Evolutionary conservation across 352 stramenopile species (phyloP).

Genomic region (Phytophthora pisi): DNA sequence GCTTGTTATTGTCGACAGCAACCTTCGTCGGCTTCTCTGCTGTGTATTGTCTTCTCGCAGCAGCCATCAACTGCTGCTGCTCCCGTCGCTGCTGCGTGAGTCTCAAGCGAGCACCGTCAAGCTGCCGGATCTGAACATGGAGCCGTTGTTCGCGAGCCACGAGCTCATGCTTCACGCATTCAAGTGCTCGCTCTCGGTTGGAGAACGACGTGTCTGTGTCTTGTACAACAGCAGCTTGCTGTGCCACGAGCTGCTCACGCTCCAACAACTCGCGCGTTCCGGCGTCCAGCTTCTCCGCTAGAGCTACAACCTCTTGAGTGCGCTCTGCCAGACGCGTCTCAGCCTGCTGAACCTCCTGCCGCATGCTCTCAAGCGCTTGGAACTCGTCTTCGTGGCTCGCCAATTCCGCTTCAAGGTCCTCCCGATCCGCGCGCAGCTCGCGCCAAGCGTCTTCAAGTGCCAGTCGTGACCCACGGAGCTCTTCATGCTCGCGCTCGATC

Average conservation of each 20-base stretch:
- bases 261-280: conserved; percentile 28
- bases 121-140: conserved; percentile 58
- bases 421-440: conserved; percentile 43
- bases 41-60: conserved; percentile 18
- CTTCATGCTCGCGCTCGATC: conserved; percentile 37
- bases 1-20: conserved; percentile 28
- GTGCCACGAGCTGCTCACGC: conserved; percentile 36
- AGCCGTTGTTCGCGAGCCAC: conserved; percentile 57
- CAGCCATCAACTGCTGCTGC: conserved; percentile 40
- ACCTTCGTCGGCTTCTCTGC: not conserved
- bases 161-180: conserved; percentile 47
- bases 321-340: conserved; percentile 48
- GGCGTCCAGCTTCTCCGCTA: conserved; percentile 31
- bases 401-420: conserved; percentile 49
- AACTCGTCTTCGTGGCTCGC: conserved; percentile 58
- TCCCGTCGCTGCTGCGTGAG: conserved; percentile 53
- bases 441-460: conserved; percentile 42
- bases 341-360: conserved; percentile 39
- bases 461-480: conserved; percentile 38
- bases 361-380: conserved; percentile 36
- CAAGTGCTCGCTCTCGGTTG: conserved; percentile 33
- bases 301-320: conserved; percentile 30
- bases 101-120: conserved; percentile 48
- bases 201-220: conserved; percentile 26
- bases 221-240: conserved; percentile 27